Evolutionary conservation across 768 basidiomycete species (phyloP).

Genomic region (Leucocoprinus leucothites): DNA sequence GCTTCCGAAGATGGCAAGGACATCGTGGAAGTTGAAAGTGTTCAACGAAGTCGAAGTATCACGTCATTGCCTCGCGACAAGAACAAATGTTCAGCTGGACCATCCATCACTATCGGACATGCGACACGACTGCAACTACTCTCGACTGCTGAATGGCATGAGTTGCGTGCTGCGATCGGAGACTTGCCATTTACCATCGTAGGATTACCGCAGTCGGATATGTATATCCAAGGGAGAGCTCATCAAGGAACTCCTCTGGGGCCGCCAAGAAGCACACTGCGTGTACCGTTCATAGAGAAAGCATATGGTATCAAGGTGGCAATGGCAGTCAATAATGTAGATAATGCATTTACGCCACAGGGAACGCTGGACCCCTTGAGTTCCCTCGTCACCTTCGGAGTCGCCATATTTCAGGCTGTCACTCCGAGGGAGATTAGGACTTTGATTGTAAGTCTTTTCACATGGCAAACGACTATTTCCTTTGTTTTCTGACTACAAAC

Average conservation of each 20-base stretch:
- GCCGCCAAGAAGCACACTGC: constrained; percentile 51
- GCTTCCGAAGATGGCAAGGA: constrained; percentile 9
- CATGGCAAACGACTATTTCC: constrained; percentile 5
- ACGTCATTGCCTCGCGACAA: constrained; percentile 12
- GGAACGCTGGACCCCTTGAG: constrained; percentile 56
- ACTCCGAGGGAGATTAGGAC: constrained; percentile 41
- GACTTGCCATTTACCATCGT: constrained; percentile 51
- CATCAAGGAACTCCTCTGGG: constrained; percentile 31
- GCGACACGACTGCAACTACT: constrained; percentile 57
- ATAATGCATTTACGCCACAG: constrained; percentile 69
- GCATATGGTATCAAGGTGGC: constrained; percentile 47
- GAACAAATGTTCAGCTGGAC: constrained; percentile 20
- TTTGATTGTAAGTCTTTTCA: constrained; percentile 39
- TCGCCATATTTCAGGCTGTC: constrained; percentile 57
- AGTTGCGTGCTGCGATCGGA: constrained; percentile 35
- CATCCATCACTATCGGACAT: constrained; percentile 55
- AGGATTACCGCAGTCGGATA: constrained; percentile 59
- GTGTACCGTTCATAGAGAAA: constrained; percentile 44
- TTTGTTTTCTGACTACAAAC: constrained; percentile 1
- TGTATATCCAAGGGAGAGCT: constrained; percentile 64
- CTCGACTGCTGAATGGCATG: constrained; percentile 41
- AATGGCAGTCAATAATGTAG: constrained; percentile 62
- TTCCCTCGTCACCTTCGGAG: constrained; percentile 54
- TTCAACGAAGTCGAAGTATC: background rate
- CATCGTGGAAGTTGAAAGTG: constrained; percentile 13